Evolutionary conservation across 2,329 filamentous ascomycete species (phyloP), one percentile per base, ranked within the genome.

Genomic region (Orbilia ellipsospora): DNA sequence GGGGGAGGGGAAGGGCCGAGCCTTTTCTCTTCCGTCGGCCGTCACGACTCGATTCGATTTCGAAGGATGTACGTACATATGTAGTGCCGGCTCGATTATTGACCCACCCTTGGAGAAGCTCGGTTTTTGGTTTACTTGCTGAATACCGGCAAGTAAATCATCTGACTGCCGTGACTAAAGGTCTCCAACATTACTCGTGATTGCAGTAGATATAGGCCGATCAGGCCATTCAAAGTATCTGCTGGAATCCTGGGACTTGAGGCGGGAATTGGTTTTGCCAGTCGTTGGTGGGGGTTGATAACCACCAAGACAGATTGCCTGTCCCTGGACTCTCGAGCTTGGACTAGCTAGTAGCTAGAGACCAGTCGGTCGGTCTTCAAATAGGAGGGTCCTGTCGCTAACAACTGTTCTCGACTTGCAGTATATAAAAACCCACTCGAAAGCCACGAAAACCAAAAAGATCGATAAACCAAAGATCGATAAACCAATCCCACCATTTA

Each of bases 161-260:
- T 40, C 40, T 57, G 57, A 44, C 40, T 57, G 51, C n/a, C 40
- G 42, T 56, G 51, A 26, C n/a, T 23, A 60, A 61, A 45, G 40
- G 13, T 10, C 10, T 45, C 26, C 28, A 62, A 31, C 23, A 12
- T 67, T 51, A 36, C 31, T 36, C 52, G 20, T 67, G 44, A 59
- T 48, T 63, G 42, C 31, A 44, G 42, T 40, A 23, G 51, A 26
- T 36, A 44, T 51, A 51, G 54, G 26, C n/a, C 31, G 13, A 48
- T 70, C 57, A 60, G 66, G 57, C 66, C 66, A 62, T 70, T 61
- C 57, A 51, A 52, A 55, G 62, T 63, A 57, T 23, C 48, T n/a
- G 48, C 18, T 52, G 16, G 16, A 48, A 52, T 51, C 45, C 20
- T 54, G 44, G 26, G 12, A 23, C 20, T 16, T 5, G 31, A 36